phyloP scores from a whole-genome alignment of 2,329 filamentous ascomycete species.

The Scopulariopsis brevicaulis region DNA sequence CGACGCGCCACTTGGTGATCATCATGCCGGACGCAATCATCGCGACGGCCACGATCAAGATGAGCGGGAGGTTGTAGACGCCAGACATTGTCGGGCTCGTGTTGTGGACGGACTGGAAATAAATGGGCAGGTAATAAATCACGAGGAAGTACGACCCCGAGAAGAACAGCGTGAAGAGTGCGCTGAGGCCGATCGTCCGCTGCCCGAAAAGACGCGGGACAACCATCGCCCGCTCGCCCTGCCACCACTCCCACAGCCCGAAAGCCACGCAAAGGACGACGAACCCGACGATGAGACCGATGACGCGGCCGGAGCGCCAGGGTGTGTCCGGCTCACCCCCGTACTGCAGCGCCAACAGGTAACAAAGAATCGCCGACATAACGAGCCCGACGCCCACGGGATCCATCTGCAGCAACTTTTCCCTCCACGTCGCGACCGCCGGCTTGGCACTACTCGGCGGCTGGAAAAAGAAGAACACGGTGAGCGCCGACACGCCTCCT shows the following conservation, averaged over 20 bases:
- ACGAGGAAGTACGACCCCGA: constrained; percentile 20
- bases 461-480: constrained; percentile 28
- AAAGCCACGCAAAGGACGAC: constrained; percentile 18
- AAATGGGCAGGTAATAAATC: constrained; percentile 30
- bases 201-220: constrained; percentile 26
- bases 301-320: constrained; percentile 16
- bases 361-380: constrained; percentile 26
- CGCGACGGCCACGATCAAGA: constrained; percentile 4
- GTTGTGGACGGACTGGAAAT: constrained; percentile 32
- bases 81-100: constrained; percentile 19
- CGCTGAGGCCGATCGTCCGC: constrained; percentile 21
- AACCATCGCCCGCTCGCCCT: constrained; percentile 24
- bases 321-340: constrained; percentile 23
- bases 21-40: not conserved
- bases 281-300: constrained; percentile 23
- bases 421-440: not conserved
- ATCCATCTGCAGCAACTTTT: constrained; percentile 8
- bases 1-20: not conserved
- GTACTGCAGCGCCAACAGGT: constrained; percentile 39
- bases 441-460: constrained; percentile 15
- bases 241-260: constrained; percentile 18
- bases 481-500: constrained; percentile 15
- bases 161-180: constrained; percentile 19
- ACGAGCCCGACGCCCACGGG: constrained; percentile 19
- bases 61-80: constrained; percentile 12